Base-by-base conservation (phyloP, 192 early-diverging fungal genomes). In the Backusella tuberculispora region DNA sequence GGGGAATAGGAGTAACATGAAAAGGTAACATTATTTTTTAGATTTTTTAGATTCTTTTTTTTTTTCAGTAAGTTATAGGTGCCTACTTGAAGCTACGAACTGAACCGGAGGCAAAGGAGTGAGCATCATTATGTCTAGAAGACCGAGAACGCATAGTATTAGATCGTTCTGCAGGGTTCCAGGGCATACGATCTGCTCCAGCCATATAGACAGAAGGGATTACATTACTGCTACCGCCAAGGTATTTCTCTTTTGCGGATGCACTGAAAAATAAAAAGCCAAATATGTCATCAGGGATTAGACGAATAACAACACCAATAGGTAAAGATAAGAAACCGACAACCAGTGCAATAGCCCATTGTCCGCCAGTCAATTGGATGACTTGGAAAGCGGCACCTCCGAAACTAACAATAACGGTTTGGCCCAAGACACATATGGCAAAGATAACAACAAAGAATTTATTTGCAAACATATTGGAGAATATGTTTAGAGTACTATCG, bases 351-450 rank as follows among this genome's bases (percentile, higher is more conserved):
- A 98, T 90, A 12, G 78, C 83, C 98, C 98, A 99, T 56, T 96
- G 89, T 21, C 75, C 79, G 6, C 86, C 92, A 65, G 83, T 80
- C 41, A 98, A 80, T 7, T 79, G 83, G 5, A 80, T 83, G 3
- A 92, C 91, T 69, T 92, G 89, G 85, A 99, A 99, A 0, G 93
- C 96, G 5, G 85, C 81, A 15, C 93, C 92, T 43, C 95, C 97
- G 87, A 97, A 97, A 75, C 93, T 74, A 15, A 98, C 87, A 74
- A 99, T 98, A 47, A 99, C 83, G 12, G 89, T 83, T 84, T 99
- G 98, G 19, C 90, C 85, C 10, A 93, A 34, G 0, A 92, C 84
- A 66, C 92, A 92, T 43, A 94, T 83, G 37, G 93, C 53, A 64
- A 97, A 85, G 56, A 99, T 97, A 26, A 72, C 67, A 21, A 93